Conservation (phyloP, 345 rosid genomes). For the Salix arbutifolia region DNA sequence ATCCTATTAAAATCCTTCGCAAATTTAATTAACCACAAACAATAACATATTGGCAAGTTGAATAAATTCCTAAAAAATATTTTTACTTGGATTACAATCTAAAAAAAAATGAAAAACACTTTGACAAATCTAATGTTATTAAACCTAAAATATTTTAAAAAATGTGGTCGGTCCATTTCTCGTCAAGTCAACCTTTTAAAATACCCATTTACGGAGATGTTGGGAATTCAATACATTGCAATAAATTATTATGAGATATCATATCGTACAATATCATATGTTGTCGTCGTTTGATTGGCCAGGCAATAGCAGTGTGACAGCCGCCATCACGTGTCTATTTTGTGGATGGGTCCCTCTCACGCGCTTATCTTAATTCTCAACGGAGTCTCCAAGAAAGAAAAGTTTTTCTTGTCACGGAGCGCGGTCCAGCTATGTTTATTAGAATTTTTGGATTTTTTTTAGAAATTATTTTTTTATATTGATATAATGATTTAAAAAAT, state of each 20-base stretch:
- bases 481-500: no score
- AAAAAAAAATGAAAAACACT: not conserved
- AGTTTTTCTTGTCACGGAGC: not conserved
- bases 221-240: constrained; percentile 18
- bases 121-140: no score
- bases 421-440: no score
- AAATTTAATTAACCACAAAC: not conserved
- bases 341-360: constrained; percentile 18
- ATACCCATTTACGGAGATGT: constrained; percentile 30
- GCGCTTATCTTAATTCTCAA: constrained; percentile 20
- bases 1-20: no score
- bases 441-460: no score
- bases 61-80: not conserved
- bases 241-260: not conserved
- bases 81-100: not conserved
- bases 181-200: not conserved
- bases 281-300: not conserved
- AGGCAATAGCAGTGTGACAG: not conserved
- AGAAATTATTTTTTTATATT: no score
- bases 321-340: constrained; percentile 45
- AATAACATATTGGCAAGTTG: not conserved
- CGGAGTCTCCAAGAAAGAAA: constrained; percentile 20
- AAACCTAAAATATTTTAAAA: not conserved
- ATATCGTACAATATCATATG: not conserved
- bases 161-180: not conserved